Evolutionary conservation across 208 protist genomes (phyloP), one percentile per base, ranked within the genome.

Genomic region (Endotrypanum monterogeii): DNA sequence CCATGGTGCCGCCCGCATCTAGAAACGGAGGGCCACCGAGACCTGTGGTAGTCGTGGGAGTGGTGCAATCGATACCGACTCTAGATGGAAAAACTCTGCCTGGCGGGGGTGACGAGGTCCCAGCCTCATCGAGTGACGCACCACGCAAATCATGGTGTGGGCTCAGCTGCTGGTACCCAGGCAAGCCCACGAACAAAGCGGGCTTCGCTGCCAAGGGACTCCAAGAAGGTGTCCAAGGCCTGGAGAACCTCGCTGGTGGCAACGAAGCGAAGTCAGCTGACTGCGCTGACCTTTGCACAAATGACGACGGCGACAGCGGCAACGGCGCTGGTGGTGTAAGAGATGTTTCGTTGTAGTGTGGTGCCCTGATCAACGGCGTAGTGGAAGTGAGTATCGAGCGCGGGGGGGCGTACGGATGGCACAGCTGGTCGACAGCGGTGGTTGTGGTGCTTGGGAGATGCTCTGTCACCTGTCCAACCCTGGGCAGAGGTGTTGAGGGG

Each of bases 181-280:
- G 70, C 55, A 80, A 23, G 20, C 55, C 57, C 46, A 76, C 41
- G 32, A 80, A 80, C 23, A 80, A 65, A 35, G 76, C 48, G n/a
- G 70, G 76, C 32, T 48, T 35, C 44, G 14, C 61, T 28, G 70
- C 54, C 1, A 69, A 73, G 39, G 48, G 52, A 30, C 28, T 25
- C 37, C 8, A 57, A 3, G 65, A 41, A 28, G 74, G 63, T 8
- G 54, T 32, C 32, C 65, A 8, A 7, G 44, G 63, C 12, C 46
- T 55, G 63, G 44, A 1, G 55, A 9, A 25, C 25, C 41, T 20
- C 63, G 46, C n/a, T 51, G 44, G 63, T 9, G 41, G 63, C 63
- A 46, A 69, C 63, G 46, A 44, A 39, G 63, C 56, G 25, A 16
- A 11, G 30, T 30, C 56, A 30, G 61, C 39, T 7, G 25, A 39